These are phyloP conservation scores for Aspergillus neotritici DNA, from an alignment of 2,329 filamentous ascomycete species.

Conservation along the genomic window DNA sequence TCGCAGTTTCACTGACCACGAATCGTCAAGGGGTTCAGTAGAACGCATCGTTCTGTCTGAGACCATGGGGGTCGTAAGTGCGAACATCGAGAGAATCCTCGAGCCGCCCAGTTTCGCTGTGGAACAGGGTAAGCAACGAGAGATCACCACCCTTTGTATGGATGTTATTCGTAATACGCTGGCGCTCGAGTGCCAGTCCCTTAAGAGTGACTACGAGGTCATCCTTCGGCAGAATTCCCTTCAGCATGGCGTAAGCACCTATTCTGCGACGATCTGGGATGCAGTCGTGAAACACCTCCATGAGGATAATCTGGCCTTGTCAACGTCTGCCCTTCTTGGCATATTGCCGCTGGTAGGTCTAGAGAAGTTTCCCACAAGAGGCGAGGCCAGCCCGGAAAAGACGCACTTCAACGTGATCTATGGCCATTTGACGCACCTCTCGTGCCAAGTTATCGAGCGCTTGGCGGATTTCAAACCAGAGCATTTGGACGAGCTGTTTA, in stretches of 20 bases:
- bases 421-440: slow-evolving; percentile 53
- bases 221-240: slow-evolving; percentile 58
- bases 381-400: slow-evolving; percentile 47
- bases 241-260: slow-evolving; percentile 61
- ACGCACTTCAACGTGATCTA: slow-evolving; percentile 74
- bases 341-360: slow-evolving; percentile 66
- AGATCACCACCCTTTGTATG: slow-evolving; percentile 53
- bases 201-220: slow-evolving; percentile 62
- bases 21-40: slow-evolving; percentile 40
- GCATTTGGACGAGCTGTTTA: slow-evolving; percentile 65
- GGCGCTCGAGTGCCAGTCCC: slow-evolving; percentile 64
- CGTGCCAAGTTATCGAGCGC: slow-evolving; percentile 70
- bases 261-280: slow-evolving; percentile 74
- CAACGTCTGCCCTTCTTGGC: slow-evolving; percentile 65
- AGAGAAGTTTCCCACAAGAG: slow-evolving; percentile 61
- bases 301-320: slow-evolving; percentile 64
- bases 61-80: slow-evolving; percentile 42
- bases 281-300: slow-evolving; percentile 64
- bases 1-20: slow-evolving; percentile 44
- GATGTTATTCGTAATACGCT: slow-evolving; percentile 63
- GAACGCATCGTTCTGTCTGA: slow-evolving; percentile 46
- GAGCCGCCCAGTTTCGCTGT: slow-evolving; percentile 47
- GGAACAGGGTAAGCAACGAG: slow-evolving; percentile 45
- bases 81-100: slow-evolving; percentile 54
- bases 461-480: slow-evolving; percentile 68